phyloP scores from a whole-genome alignment of 495 filamentous ascomycete genomes.

The Pyrenopolyporus hunteri region DNA sequence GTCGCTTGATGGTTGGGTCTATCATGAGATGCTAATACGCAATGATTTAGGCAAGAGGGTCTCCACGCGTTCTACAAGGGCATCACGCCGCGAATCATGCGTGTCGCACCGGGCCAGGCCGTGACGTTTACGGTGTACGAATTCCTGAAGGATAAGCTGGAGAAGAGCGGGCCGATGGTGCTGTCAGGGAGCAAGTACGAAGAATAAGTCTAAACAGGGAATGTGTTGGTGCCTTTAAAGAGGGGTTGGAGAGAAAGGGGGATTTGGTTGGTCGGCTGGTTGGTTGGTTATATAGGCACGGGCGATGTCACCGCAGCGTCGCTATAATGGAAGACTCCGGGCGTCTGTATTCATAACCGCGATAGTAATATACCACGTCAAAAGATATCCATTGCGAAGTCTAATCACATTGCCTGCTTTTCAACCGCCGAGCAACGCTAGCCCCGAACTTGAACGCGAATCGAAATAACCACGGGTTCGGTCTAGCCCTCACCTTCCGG shows the following conservation, averaged over 20 bases:
- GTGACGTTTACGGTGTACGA: constrained; percentile 99
- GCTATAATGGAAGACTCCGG: background rate
- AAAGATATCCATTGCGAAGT: constrained; percentile 12
- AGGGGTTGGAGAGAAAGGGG: too few species aligned
- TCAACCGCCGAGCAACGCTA: constrained; percentile 7
- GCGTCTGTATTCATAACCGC: background rate
- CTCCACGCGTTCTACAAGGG: constrained; percentile 97
- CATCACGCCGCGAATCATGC: constrained; percentile 96
- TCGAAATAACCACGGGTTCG: background rate
- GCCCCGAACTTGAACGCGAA: background rate
- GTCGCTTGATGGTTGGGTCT: background rate
- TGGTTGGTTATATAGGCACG: too few species aligned
- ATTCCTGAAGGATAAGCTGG: constrained; percentile 80
- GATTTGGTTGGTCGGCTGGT: too few species aligned
- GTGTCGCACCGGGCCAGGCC: constrained; percentile 95
- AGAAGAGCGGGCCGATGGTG: constrained; percentile 70
- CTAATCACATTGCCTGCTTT: constrained; percentile 16
- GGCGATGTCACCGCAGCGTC: too few species aligned
- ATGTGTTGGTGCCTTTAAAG: too few species aligned
- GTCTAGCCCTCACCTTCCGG: constrained; percentile 59
- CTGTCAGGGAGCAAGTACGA: constrained; percentile 74
- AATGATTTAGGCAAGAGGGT: constrained; percentile 74
- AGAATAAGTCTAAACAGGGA: too few species aligned
- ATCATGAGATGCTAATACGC: background rate
- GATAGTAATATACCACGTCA: constrained; percentile 1